Evolutionary conservation across 805 yeast genomes (phyloP).

Genomic region (Kuraishia ogatae): DNA sequence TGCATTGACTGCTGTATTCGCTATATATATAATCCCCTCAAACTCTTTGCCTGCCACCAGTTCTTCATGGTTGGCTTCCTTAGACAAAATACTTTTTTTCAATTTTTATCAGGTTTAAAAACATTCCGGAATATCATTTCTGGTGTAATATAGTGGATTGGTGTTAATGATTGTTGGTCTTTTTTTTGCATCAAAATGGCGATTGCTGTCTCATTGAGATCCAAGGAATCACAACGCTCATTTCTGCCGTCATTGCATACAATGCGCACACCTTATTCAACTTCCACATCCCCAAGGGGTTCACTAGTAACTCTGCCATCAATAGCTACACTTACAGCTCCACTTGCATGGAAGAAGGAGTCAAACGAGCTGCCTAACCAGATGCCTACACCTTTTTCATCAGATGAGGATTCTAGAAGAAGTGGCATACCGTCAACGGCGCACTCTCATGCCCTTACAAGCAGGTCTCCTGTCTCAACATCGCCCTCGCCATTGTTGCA

Average conservation of each 20-base stretch:
- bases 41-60: background rate
- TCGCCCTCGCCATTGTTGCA: background rate
- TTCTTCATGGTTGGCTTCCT: no score
- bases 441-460: background rate
- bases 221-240: background rate
- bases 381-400: background rate
- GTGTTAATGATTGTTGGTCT: background rate
- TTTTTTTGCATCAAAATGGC: background rate
- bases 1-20: background rate
- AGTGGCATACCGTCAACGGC: background rate
- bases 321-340: conserved; percentile 11
- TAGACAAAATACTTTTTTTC: no score
- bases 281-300: conserved; percentile 1
- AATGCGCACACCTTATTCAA: background rate
- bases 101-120: no score
- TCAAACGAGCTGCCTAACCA: background rate
- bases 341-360: conserved; percentile 2
- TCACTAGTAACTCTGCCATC: conserved; percentile 11
- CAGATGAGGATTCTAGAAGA: background rate
- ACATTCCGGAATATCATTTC: no score
- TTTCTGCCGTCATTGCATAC: background rate
- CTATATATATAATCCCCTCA: background rate
- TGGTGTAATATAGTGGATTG: no score
- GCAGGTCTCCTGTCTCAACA: background rate
- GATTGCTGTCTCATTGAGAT: background rate